Evolutionary conservation across 139 green algal genomes (phyloP), one percentile per base, ranked within the genome.

Genomic region (Chlamydomonas urium): DNA sequence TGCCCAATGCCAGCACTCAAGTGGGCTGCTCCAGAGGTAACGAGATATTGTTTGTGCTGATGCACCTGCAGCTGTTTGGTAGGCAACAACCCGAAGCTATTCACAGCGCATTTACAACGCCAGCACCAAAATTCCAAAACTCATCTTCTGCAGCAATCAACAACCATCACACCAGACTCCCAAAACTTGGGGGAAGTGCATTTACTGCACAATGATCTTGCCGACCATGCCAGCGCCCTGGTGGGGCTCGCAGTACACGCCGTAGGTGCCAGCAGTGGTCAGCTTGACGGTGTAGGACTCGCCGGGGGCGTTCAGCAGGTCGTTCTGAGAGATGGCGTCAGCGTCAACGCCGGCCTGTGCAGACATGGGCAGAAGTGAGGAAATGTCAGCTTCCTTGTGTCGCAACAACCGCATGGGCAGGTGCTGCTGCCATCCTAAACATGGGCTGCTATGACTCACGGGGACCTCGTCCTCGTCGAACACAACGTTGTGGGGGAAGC

Each of bases 211-310:
- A 67, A 83, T 87, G 82, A 96, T 82, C 74, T 83, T 92, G 81
- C 89, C 91, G 23, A 74, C 61, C 92, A 97, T 97, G 89, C 92
- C 92, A 69, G 90, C 92, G 17, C 92, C 93, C 84, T 93, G 88
- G 86, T 97, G 92, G 77, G 93, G 93, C 87, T 97, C 92, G 91
- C 93, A 97, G 92, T 95, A 97, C 88, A 93, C 96, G 56, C 81
- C 74, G 88, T 97, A 97, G 36, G 56, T 71, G 76, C 93, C 93
- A 8, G 89, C 35, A 33, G 75, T 79, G 78, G 74, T 68, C 42
- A 97, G 81, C 75, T 90, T 97, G 69, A 87, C 69, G 50, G 69
- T 79, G 81, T 81, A 86, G 28, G 60, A 89, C 87, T 97, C 91
- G 37, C 91, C 91, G 33, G 91, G 88, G 76, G 90, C 91, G 86